These are phyloP conservation scores for Recurvomyces mirabilis DNA, from an alignment of 495 filamentous ascomycete genomes.

Conservation along the genomic window DNA sequence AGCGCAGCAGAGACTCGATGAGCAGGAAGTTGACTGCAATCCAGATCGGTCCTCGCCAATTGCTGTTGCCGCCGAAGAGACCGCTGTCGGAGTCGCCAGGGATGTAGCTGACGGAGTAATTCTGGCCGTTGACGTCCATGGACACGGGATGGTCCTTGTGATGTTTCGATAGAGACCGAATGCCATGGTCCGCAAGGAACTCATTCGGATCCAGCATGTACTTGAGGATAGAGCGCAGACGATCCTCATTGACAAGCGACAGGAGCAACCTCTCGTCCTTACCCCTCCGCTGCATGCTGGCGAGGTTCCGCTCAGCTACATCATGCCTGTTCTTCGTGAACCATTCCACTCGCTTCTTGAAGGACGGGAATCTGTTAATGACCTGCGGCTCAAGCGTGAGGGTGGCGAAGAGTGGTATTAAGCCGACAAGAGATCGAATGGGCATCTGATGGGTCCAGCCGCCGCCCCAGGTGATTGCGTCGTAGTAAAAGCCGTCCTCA, in stretches of 20 bases:
- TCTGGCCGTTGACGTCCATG: conserved; percentile 91
- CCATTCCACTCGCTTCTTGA: conserved; percentile 87
- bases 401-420: conserved; percentile 88
- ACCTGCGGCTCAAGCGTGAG: conserved; percentile 86
- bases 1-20: conserved; percentile 81
- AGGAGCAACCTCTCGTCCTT: conserved; percentile 79
- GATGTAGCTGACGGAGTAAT: conserved; percentile 79
- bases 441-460: conserved; percentile 88
- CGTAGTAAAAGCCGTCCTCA: conserved; percentile 91
- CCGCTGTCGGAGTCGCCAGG: conserved; percentile 89
- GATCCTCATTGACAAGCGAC: conserved; percentile 78
- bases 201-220: conserved; percentile 91
- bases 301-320: conserved; percentile 81
- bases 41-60: conserved; percentile 94
- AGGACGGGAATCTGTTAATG: conserved; percentile 82
- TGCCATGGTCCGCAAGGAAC: conserved; percentile 81
- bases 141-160: conserved; percentile 83
- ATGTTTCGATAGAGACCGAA: conserved; percentile 85
- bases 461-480: conserved; percentile 90
- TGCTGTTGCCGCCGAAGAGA: conserved; percentile 93
- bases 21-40: conserved; percentile 91
- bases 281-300: conserved; percentile 75
- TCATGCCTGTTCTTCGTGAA: conserved; percentile 79
- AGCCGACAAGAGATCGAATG: conserved; percentile 77
- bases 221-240: conserved; percentile 71